Evolutionary conservation across 768 basidiomycete genomes (phyloP).

Genomic region (Nevesoporus exiguus): DNA sequence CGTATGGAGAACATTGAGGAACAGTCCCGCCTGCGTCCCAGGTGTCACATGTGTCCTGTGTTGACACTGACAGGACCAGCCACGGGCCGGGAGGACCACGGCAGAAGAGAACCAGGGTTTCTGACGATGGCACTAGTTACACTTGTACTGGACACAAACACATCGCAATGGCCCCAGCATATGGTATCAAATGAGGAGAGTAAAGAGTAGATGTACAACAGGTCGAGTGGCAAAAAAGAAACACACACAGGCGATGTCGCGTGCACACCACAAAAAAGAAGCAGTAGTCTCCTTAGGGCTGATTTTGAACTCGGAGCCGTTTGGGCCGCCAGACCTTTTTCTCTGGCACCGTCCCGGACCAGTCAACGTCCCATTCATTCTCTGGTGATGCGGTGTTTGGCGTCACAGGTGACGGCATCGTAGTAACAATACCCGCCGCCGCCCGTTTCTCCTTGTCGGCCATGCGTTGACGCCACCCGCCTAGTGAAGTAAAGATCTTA

Average conservation of each 20-base stretch:
- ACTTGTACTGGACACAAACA: constrained; percentile 14
- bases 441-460: neutral
- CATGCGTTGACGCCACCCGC: constrained; percentile 56
- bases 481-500: constrained; percentile 32
- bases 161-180: neutral
- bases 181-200: constrained; percentile 14
- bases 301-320: constrained; percentile 11
- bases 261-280: too few relatives aligned
- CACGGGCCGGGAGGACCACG: too few relatives aligned
- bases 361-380: constrained; percentile 56
- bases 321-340: constrained; percentile 25
- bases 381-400: constrained; percentile 36
- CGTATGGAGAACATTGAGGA: too few relatives aligned
- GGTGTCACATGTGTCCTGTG: too few relatives aligned
- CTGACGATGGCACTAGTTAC: constrained; percentile 2
- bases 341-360: constrained; percentile 59
- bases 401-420: constrained; percentile 10
- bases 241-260: neutral
- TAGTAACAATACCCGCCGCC: neutral
- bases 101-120: too few relatives aligned
- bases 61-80: too few relatives aligned
- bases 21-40: too few relatives aligned
- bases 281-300: too few relatives aligned
- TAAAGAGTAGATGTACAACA: neutral
- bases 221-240: neutral